Evolutionary conservation across 345 rosid species (phyloP), one percentile per base, ranked within the genome.

Genomic region (Ceriops tagal): DNA sequence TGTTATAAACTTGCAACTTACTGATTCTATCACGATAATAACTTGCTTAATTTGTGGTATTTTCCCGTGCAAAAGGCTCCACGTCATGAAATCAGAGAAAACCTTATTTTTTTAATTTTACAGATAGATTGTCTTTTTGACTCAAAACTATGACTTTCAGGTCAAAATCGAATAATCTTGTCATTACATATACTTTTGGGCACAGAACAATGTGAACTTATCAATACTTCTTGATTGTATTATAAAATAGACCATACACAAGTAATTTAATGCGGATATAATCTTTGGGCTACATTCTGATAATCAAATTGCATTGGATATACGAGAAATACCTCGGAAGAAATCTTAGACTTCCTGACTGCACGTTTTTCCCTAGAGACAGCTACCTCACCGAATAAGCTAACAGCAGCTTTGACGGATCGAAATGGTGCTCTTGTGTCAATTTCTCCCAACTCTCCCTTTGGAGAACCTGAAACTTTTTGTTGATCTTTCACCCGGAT

Each of bases 351-450:
- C 63, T 62, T 77, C 60, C 21, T 80, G 71, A 71, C 26, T 6
- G 80, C 18, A 13, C 73, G 66, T 35, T 62, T 75, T 46, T 56
- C 72, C 65, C 69, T 84, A 8, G 83, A 67, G 56, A 72, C 52
- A 6, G 84, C 87, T 6, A 89, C 98, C 79, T 90, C 93, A 2
- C 93, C 96, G 51, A 89, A 95, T 59, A 91, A 79, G 63, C 85
- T 89, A 62, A 95, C 96, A 19, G 99, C 97, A 21, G 99, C 99
- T 79, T 82, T 89, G 49, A 95, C 99, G 53, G 99, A 95, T 74
- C 88, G 89, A 67, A 91, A 88, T 0, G 97, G 99, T 32, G 95
- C 93, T 79, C 87, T 75, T 7, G 99, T 91, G 82, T 95, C 99
- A 63, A 91, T 95, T 85, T 93, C 98, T 67, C 98, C 96, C 3